Conservation (phyloP, 2,329 filamentous ascomycete genomes). For the Colletotrichum karsti region DNA sequence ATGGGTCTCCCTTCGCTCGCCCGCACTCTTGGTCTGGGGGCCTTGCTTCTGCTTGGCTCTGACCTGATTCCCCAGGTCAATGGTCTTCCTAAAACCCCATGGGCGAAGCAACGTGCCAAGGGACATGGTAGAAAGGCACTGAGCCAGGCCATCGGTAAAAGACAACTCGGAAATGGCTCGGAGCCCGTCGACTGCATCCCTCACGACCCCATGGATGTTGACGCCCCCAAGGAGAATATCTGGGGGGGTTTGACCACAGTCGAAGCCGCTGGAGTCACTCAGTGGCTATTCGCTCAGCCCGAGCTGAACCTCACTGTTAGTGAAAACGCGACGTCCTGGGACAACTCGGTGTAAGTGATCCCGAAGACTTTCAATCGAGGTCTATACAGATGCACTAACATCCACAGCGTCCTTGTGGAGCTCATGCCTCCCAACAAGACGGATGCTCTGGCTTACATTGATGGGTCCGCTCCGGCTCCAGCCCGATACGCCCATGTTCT, state of each 20-base stretch:
- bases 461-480: constrained; percentile 44
- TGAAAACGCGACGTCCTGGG: constrained; percentile 44
- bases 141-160: constrained; percentile 7
- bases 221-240: constrained; percentile 50
- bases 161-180: neutral
- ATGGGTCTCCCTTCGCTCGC: constrained; percentile 5
- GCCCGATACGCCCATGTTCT: constrained; percentile 52
- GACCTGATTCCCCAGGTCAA: neutral
- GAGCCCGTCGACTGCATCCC: constrained; percentile 6
- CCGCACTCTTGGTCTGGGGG: constrained; percentile 4
- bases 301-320: constrained; percentile 47
- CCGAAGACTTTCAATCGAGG: accelerated
- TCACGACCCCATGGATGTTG: constrained; percentile 26
- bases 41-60: constrained; percentile 3
- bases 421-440: constrained; percentile 58
- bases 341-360: constrained; percentile 42
- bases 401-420: constrained; percentile 41
- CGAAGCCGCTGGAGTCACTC: constrained; percentile 46
- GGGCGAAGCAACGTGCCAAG: constrained; percentile 22
- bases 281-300: constrained; percentile 48
- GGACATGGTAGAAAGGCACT: constrained; percentile 18
- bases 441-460: constrained; percentile 53
- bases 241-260: constrained; percentile 47
- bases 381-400: neutral
- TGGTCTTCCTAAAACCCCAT: constrained; percentile 11